Percentiles rank a stretch among this genome's conserved stretches.
Conservation (phyloP, 1,284 basidiomycete genomes). For the Porodaedalea pini region DNA sequence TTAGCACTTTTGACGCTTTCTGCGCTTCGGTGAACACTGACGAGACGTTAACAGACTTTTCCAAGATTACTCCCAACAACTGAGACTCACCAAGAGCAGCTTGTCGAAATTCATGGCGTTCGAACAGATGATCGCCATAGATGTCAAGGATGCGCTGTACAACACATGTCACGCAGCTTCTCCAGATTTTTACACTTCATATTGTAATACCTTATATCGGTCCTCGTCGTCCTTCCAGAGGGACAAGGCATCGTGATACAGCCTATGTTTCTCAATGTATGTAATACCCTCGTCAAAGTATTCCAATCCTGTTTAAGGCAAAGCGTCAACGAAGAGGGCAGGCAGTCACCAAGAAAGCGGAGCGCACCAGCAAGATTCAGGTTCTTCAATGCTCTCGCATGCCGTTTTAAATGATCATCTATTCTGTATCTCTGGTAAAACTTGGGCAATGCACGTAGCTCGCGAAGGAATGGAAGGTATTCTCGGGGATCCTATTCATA, state of each 20-base stretch:
- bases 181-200: not conserved
- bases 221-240: constrained; percentile 67
- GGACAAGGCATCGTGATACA: constrained; percentile 72
- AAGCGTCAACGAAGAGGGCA: not conserved
- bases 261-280: constrained; percentile 77
- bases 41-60: not conserved
- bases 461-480: constrained; percentile 94
- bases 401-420: constrained; percentile 85
- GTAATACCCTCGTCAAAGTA: constrained; percentile 76
- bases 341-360: not conserved
- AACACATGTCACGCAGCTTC: constrained; percentile 1
- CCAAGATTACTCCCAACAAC: not conserved
- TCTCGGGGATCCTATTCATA: constrained; percentile 85
- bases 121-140: constrained; percentile 89
- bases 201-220: constrained; percentile 51
- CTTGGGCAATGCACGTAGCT: constrained; percentile 77
- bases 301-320: constrained; percentile 40
- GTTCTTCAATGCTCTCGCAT: constrained; percentile 74
- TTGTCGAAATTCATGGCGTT: constrained; percentile 78
- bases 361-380: constrained; percentile 66
- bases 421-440: constrained; percentile 89
- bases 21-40: constrained; percentile 72
- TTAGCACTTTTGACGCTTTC: constrained; percentile 68
- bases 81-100: constrained; percentile 68
- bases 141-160: constrained; percentile 59